These are phyloP conservation scores for Fusarium nelsonii DNA, from an alignment of 2,329 filamentous ascomycete species.

Conservation along the genomic window DNA sequence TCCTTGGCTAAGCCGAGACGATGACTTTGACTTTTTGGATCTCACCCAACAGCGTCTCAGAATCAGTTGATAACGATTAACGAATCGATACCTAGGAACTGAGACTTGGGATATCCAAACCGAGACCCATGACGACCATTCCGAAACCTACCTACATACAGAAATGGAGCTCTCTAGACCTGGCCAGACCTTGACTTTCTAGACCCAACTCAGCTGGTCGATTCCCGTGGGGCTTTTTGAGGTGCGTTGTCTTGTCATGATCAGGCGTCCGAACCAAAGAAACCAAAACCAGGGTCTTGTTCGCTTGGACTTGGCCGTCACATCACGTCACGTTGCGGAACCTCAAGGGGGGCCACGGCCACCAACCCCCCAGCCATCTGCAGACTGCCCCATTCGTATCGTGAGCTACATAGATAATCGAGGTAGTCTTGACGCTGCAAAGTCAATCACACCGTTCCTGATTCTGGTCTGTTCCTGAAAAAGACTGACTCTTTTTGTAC, in stretches of 20 bases:
- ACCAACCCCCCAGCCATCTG: slow-evolving; percentile 5
- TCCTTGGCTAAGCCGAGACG: slow-evolving; percentile 7
- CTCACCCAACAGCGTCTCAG: slow-evolving; percentile 31
- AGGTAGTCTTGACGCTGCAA: slow-evolving; percentile 23
- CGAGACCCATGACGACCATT: slow-evolving; percentile 7
- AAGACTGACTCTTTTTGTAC: not conserved
- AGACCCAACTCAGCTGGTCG: slow-evolving; percentile 30
- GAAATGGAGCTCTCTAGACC: not conserved
- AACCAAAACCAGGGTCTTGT: slow-evolving; percentile 25
- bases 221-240: slow-evolving; percentile 16
- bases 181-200: not conserved
- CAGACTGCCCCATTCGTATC: slow-evolving; percentile 12
- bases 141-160: not conserved
- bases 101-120: not conserved
- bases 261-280: slow-evolving; percentile 31
- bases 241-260: slow-evolving; percentile 16
- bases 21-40: not conserved
- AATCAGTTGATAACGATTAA: slow-evolving; percentile 18
- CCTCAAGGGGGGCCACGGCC: not conserved
- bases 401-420: slow-evolving; percentile 14
- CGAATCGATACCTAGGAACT: not conserved
- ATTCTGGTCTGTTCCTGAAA: not conserved
- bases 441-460: slow-evolving; percentile 16
- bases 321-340: slow-evolving; percentile 35
- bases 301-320: slow-evolving; percentile 17